phyloP scores from a whole-genome alignment of 1,284 basidiomycete species.

The Sporisorium scitamineum region DNA sequence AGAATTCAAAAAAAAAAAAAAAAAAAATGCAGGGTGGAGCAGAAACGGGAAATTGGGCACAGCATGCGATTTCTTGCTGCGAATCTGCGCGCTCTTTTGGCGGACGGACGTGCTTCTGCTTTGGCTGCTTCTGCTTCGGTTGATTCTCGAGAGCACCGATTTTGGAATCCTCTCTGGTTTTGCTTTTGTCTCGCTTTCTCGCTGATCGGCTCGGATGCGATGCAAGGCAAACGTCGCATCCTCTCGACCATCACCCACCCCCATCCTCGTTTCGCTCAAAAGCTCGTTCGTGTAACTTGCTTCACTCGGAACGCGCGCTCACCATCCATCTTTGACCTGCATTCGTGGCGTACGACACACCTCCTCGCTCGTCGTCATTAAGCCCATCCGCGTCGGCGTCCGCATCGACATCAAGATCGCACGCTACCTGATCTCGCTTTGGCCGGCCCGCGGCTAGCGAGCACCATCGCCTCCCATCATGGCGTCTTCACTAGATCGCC shows the following conservation, averaged over 20 bases:
- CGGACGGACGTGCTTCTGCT: not conserved
- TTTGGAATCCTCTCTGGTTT: constrained; percentile 8
- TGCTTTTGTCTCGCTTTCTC: too few relatives aligned
- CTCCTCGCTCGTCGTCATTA: not conserved
- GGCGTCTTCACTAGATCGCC: constrained; percentile 51
- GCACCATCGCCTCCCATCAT: constrained; percentile 14
- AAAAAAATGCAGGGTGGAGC: not conserved
- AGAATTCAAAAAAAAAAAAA: not conserved
- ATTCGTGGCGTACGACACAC: not conserved
- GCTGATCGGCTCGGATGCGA: constrained; percentile 8
- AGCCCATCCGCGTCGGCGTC: not conserved
- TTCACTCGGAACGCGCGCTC: not conserved
- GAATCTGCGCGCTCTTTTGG: not conserved
- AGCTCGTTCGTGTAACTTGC: not conserved
- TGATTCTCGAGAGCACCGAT: not conserved
- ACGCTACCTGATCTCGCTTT: not conserved
- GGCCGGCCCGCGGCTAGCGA: constrained; percentile 6
- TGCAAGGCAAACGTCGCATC: not conserved
- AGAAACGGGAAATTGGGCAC: not conserved
- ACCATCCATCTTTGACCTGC: not conserved
- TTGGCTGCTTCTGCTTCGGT: not conserved
- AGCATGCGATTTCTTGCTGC: not conserved
- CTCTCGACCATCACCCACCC: not conserved
- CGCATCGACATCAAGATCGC: not conserved
- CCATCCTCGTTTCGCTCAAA: not conserved